A percentile compares a stretch with the other conserved stretches of the same genome.
These are phyloP conservation scores for Talaromyces verruculosus DNA, from an alignment of 2,329 filamentous ascomycete species.

Conservation along the genomic window DNA sequence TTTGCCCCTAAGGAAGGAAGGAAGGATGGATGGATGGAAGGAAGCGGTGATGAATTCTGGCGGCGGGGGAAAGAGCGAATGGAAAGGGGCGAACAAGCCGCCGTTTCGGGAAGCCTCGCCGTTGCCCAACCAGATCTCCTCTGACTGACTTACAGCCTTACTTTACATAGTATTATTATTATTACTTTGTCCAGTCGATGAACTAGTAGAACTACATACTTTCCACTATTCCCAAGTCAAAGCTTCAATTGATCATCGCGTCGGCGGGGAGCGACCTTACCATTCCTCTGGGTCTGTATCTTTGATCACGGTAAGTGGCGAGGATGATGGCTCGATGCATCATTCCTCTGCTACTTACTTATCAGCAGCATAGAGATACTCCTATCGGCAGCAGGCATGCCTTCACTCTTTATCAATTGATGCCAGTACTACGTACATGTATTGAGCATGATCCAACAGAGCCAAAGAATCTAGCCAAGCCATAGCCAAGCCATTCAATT, in stretches of 20 bases:
- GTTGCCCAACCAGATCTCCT: neutral
- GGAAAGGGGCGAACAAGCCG: constrained; percentile 4
- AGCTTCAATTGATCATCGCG: neutral
- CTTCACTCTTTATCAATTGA: neutral
- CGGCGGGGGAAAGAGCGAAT: constrained; percentile 3
- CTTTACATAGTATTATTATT: too few relatives aligned
- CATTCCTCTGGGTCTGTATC: neutral
- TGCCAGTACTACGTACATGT: neutral
- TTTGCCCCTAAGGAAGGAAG: neutral
- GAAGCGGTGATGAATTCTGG: neutral
- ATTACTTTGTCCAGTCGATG: neutral
- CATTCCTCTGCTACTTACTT: neutral
- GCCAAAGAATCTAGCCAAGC: constrained; percentile 7
- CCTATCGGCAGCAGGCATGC: neutral
- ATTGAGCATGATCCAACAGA: neutral
- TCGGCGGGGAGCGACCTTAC: neutral
- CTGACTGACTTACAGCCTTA: too few relatives aligned
- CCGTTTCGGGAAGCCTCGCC: constrained; percentile 11
- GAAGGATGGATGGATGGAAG: neutral
- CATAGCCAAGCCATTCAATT: neutral
- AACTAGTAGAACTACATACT: neutral
- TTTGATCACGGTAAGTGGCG: neutral
- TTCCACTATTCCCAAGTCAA: neutral
- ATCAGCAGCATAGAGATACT: neutral
- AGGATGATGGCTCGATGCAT: constrained; percentile 1